Evolutionary conservation across 805 yeast species (phyloP).

Genomic region (Yarrowia porcina): DNA sequence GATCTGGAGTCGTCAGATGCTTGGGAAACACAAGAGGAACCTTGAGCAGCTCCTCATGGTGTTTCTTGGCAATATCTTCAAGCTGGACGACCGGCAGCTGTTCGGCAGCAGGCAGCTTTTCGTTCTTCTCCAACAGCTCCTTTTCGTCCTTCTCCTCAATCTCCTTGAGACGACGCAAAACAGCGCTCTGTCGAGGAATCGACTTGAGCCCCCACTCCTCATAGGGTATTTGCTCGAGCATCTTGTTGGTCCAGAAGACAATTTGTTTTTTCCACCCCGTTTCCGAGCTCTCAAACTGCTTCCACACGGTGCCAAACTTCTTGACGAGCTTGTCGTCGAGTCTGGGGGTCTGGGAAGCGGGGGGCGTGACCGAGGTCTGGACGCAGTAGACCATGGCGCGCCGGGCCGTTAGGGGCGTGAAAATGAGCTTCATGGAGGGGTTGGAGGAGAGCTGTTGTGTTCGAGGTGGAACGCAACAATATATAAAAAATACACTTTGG

Average conservation of each 20-base stretch:
- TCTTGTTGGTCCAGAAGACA: slow-evolving; percentile 50
- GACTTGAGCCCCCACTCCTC: slow-evolving; percentile 72
- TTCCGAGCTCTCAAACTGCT: slow-evolving; percentile 53
- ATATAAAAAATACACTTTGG: background rate
- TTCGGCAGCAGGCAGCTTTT: slow-evolving; percentile 19
- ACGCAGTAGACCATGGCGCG: slow-evolving; percentile 68
- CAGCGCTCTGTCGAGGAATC: slow-evolving; percentile 64
- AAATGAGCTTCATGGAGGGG: slow-evolving; percentile 52
- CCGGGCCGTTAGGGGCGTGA: slow-evolving; percentile 66
- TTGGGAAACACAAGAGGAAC: slow-evolving; percentile 50
- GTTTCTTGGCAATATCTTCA: slow-evolving; percentile 27
- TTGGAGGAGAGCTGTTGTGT: too few species aligned
- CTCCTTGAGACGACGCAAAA: slow-evolving; percentile 49
- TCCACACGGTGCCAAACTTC: slow-evolving; percentile 62
- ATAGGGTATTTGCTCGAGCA: slow-evolving; percentile 69
- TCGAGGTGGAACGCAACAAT: too few species aligned
- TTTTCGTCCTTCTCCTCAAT: slow-evolving; percentile 30
- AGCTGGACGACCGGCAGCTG: slow-evolving; percentile 30
- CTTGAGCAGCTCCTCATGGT: slow-evolving; percentile 33
- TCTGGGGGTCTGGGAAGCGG: slow-evolving; percentile 39
- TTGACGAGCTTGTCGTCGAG: slow-evolving; percentile 45
- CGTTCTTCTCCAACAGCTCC: slow-evolving; percentile 27
- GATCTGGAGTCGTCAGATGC: slow-evolving; percentile 36
- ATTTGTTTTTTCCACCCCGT: slow-evolving; percentile 55
- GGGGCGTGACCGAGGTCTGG: slow-evolving; percentile 43